These are phyloP conservation scores for Sugiyamaella chiloensis DNA, from an alignment of 805 yeast genomes.

Conservation along the genomic window DNA sequence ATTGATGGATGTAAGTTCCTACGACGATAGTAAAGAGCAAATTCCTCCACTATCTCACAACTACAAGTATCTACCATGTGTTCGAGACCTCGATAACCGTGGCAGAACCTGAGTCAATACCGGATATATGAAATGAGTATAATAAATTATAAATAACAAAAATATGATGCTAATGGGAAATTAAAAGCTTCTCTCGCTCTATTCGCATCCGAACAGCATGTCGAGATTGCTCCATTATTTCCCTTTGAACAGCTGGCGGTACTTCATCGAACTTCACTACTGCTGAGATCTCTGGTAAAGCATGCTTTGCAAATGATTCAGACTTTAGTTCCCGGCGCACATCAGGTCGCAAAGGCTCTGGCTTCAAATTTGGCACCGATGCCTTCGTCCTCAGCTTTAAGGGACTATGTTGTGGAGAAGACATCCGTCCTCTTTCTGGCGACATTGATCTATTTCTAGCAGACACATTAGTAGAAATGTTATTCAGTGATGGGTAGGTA, in stretches of 20 bases:
- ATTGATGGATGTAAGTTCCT: no score
- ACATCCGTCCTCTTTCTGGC: neutral
- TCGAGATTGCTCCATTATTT: constrained; percentile 27
- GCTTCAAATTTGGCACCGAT: constrained; percentile 1
- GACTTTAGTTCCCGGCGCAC: neutral
- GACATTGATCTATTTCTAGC: neutral
- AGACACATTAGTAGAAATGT: neutral
- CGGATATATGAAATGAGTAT: no score
- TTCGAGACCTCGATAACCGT: no score
- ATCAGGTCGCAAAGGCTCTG: no score
- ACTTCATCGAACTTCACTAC: constrained; percentile 9
- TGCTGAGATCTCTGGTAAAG: neutral
- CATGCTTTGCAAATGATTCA: neutral
- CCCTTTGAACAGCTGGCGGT: constrained; percentile 20
- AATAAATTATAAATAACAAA: no score
- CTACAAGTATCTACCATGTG: constrained; percentile 12
- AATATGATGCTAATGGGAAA: neutral
- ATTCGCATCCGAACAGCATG: constrained; percentile 25
- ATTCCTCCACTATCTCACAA: constrained; percentile 18
- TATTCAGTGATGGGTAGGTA: neutral
- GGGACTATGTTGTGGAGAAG: neutral
- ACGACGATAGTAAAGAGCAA: no score
- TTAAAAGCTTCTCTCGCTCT: constrained; percentile 22
- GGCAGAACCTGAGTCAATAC: no score
- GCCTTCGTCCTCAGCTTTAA: constrained; percentile 5